Percentiles rank a stretch among this genome's conserved stretches.
Evolutionary conservation across 345 rosid genomes (phyloP).

Genomic region (Murraya paniculata): DNA sequence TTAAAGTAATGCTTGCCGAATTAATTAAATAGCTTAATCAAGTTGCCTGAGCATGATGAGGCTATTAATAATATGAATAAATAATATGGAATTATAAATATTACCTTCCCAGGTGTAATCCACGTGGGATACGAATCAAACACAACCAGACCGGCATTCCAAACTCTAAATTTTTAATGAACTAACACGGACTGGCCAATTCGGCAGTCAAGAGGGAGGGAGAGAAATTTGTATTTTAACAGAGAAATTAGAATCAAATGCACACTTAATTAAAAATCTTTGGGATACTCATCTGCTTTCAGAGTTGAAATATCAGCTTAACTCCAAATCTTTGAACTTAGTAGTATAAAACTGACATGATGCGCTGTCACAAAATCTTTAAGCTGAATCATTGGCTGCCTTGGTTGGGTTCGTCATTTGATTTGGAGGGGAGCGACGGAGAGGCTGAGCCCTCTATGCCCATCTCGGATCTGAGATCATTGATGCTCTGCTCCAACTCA

Average conservation of each 20-base stretch:
- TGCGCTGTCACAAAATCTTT: neutral
- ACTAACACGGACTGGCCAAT: neutral
- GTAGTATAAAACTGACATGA: neutral
- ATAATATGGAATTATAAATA: neutral
- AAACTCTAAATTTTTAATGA: neutral
- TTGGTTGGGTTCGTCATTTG: conserved; percentile 46
- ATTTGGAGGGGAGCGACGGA: conserved; percentile 43
- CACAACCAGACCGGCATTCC: neutral
- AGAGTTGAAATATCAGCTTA: neutral
- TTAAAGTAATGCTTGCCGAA: neutral
- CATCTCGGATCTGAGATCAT: conserved; percentile 74
- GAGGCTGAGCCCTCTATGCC: conserved; percentile 76
- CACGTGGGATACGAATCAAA: neutral
- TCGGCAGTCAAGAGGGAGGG: neutral
- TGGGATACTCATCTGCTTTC: neutral
- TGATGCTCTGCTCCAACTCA: conserved; percentile 83
- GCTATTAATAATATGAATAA: neutral
- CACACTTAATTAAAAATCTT: neutral
- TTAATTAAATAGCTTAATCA: neutral
- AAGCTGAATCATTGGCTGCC: conserved; percentile 38
- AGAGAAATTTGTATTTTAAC: neutral
- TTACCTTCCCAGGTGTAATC: neutral
- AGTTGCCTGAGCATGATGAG: neutral
- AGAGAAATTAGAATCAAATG: neutral
- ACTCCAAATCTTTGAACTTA: neutral